A percentile compares a stretch with the other conserved stretches of the same genome.
These are phyloP conservation scores for Myxozyma melibiosi DNA, from an alignment of 805 yeast species.

Conservation along the genomic window DNA sequence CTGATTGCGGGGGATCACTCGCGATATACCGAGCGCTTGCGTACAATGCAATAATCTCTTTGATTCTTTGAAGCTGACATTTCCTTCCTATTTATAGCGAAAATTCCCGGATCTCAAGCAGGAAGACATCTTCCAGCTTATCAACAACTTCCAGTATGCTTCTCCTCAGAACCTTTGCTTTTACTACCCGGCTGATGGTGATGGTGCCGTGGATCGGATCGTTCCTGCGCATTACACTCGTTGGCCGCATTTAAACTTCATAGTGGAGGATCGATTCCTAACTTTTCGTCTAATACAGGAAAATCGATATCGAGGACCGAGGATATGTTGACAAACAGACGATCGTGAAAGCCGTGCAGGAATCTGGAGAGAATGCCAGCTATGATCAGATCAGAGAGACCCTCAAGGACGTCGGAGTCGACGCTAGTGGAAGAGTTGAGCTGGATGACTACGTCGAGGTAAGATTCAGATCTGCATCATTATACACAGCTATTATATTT, in stretches of 20 bases:
- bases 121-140: conserved; percentile 79
- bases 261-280: too few species aligned
- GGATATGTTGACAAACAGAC: conserved; percentile 94
- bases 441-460: conserved; percentile 89
- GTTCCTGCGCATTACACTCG: too few species aligned
- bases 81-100: conserved; percentile 51
- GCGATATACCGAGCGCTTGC: neutral
- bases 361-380: conserved; percentile 67
- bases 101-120: conserved; percentile 85
- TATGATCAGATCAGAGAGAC: conserved; percentile 95
- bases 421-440: conserved; percentile 96
- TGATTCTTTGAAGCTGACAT: too few species aligned
- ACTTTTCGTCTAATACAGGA: too few species aligned
- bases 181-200: too few species aligned
- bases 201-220: too few species aligned
- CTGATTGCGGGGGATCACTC: neutral
- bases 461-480: neutral
- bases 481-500: neutral
- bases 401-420: conserved; percentile 85
- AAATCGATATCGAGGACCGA: conserved; percentile 83
- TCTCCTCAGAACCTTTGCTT: conserved; percentile 1
- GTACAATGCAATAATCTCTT: too few species aligned
- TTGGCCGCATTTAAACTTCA: neutral
- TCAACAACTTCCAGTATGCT: conserved; percentile 73
- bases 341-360: conserved; percentile 79